A percentile compares a stretch with the other conserved stretches of the same genome.
These are phyloP conservation scores for Parascedosporium putredinis DNA, from an alignment of 2,329 filamentous ascomycete genomes.

Conservation along the genomic window DNA sequence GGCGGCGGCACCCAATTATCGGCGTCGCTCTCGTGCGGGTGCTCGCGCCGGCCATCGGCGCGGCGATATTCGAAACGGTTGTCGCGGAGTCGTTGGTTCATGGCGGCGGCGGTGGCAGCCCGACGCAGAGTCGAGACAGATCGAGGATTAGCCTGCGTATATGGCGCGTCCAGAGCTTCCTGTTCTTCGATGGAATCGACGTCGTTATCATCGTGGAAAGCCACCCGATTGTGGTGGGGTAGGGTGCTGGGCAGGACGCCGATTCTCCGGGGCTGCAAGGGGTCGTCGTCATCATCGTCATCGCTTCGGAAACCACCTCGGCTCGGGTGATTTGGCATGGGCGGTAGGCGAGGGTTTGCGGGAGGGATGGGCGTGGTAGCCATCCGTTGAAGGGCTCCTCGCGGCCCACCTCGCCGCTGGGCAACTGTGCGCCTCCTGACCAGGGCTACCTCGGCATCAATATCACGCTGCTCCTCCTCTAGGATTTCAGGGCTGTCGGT, in stretches of 20 bases:
- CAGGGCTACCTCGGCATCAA: slow-evolving; percentile 70
- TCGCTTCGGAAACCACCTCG: slow-evolving; percentile 20
- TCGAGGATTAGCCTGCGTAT: slow-evolving; percentile 61
- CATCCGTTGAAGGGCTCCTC: slow-evolving; percentile 37
- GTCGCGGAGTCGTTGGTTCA: slow-evolving; percentile 55
- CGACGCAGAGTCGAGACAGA: slow-evolving; percentile 61
- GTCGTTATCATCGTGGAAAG: slow-evolving; percentile 28
- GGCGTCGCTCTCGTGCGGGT: slow-evolving; percentile 77
- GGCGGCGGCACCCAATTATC: slow-evolving; percentile 84
- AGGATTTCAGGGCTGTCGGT: slow-evolving; percentile 58
- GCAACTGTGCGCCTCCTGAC: slow-evolving; percentile 64
- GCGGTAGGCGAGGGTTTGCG: slow-evolving; percentile 12
- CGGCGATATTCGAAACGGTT: slow-evolving; percentile 53
- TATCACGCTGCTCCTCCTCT: slow-evolving; percentile 62
- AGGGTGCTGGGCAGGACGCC: slow-evolving; percentile 21
- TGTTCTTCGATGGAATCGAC: slow-evolving; percentile 42
- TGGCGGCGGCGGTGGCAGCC: slow-evolving; percentile 66
- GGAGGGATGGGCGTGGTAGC: slow-evolving; percentile 30
- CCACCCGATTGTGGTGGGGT: slow-evolving; percentile 8
- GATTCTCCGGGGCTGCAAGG: slow-evolving; percentile 40
- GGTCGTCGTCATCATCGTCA: slow-evolving; percentile 37
- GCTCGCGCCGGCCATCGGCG: slow-evolving; percentile 58
- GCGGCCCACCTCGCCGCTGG: slow-evolving; percentile 41
- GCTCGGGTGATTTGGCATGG: slow-evolving; percentile 19
- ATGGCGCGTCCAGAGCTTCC: slow-evolving; percentile 59